These are phyloP conservation scores for Paramecium tetraurelia DNA, from an alignment of 73 alveolate genomes.

Conservation along the genomic window DNA sequence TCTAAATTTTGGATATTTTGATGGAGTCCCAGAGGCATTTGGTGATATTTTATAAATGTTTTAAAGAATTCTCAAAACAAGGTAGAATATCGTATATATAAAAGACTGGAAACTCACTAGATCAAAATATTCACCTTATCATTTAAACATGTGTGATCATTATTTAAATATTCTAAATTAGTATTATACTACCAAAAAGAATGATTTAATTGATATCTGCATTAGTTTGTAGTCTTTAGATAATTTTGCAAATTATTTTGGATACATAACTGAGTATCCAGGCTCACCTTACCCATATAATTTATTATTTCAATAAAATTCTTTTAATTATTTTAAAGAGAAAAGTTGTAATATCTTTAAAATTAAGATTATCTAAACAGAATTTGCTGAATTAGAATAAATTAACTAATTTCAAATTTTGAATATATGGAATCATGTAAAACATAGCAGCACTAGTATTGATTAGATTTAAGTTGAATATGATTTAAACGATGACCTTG, in stretches of 20 bases:
- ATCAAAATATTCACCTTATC: neutral
- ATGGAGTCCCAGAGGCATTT: neutral
- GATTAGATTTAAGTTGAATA: neutral
- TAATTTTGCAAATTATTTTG: neutral
- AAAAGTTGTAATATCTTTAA: neutral
- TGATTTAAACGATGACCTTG: conserved; percentile 15
- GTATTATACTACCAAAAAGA: neutral
- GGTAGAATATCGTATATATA: neutral
- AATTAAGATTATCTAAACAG: neutral
- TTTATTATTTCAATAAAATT: neutral
- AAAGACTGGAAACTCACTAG: neutral
- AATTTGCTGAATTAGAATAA: neutral
- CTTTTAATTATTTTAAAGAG: neutral
- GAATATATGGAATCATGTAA: neutral
- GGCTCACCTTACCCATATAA: conserved; percentile 39
- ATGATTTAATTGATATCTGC: neutral
- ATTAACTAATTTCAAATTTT: neutral
- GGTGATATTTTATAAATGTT: neutral
- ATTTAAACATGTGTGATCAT: neutral
- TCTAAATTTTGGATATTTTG: neutral
- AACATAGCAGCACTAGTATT: neutral
- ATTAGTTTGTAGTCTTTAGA: neutral
- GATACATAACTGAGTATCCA: neutral
- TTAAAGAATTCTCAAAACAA: neutral
- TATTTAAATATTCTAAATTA: neutral